A percentile compares a stretch with the other conserved stretches of the same genome.
Evolutionary conservation across 495 filamentous ascomycete species (phyloP).

Genomic region (Amorphotheca resinae): DNA sequence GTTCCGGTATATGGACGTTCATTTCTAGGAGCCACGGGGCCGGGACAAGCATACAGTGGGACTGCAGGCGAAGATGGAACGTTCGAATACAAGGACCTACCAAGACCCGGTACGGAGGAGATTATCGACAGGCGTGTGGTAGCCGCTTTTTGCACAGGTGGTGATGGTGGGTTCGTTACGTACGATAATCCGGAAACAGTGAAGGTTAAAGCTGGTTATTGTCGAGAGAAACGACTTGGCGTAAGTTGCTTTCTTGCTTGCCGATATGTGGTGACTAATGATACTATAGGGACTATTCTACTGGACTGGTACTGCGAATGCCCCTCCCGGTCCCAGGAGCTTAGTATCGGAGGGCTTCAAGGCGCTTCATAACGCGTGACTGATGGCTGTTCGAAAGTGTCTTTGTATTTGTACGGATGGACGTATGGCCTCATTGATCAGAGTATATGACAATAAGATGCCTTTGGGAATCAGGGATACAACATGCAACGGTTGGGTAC

Average conservation of each 20-base stretch:
- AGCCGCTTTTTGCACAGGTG: constrained; percentile 68
- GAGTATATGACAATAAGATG: too few species aligned
- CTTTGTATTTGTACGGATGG: background rate
- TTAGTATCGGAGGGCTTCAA: constrained; percentile 65
- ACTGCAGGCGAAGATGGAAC: constrained; percentile 64
- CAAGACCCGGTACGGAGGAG: constrained; percentile 57
- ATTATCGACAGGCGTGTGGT: constrained; percentile 48
- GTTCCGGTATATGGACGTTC: constrained; percentile 73
- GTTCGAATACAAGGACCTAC: constrained; percentile 72
- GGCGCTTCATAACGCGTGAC: constrained; percentile 39
- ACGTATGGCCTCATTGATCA: too few species aligned
- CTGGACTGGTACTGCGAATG: constrained; percentile 81
- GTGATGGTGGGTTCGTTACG: constrained; percentile 74
- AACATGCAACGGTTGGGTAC: too few species aligned
- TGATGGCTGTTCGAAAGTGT: background rate
- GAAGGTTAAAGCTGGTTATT: constrained; percentile 72
- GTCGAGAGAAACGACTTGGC: constrained; percentile 60
- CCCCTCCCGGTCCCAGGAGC: constrained; percentile 48
- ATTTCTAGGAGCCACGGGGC: constrained; percentile 53
- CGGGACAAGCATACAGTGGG: constrained; percentile 51
- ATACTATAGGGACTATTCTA: constrained; percentile 61
- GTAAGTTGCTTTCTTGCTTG: constrained; percentile 26
- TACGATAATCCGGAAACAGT: constrained; percentile 82
- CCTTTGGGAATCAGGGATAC: too few species aligned
- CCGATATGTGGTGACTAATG: constrained; percentile 2